Conservation (phyloP, 441 rosid species). For the Breynia disticha region DNA sequence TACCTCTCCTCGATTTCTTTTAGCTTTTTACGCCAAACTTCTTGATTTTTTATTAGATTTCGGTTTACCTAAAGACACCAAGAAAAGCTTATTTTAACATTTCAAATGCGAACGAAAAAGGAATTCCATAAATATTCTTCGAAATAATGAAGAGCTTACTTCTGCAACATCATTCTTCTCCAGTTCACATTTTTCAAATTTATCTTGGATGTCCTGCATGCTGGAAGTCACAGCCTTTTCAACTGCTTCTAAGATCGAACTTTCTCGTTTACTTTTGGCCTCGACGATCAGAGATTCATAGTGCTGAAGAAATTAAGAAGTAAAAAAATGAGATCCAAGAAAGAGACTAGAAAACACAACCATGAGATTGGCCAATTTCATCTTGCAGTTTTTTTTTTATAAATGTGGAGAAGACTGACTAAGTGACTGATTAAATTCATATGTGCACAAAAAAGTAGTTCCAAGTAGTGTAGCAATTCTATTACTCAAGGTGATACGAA, state of each 20-base stretch:
- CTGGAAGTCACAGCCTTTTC: conserved; percentile 52
- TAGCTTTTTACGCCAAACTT: conserved; percentile 43
- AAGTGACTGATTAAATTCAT: too few relatives aligned
- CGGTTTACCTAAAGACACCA: conserved; percentile 38
- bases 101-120: conserved; percentile 1
- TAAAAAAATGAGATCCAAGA: conserved; percentile 1
- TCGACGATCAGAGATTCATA: conserved; percentile 72
- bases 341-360: neutral
- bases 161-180: conserved; percentile 58
- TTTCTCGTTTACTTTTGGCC: conserved; percentile 65
- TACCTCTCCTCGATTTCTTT: conserved; percentile 83
- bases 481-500: neutral
- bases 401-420: neutral
- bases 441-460: neutral
- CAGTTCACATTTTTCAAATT: conserved; percentile 48
- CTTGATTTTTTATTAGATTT: conserved; percentile 66
- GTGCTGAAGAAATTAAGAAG: conserved; percentile 33
- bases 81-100: conserved; percentile 1
- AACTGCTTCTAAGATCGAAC: conserved; percentile 44
- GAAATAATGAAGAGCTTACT: conserved; percentile 23
- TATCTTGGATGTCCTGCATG: conserved; percentile 57
- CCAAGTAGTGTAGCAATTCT: neutral
- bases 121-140: neutral
- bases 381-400: neutral
- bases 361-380: neutral